These are phyloP conservation scores for Usnea hakonensis DNA, from an alignment of 495 filamentous ascomycete species.

Conservation along the genomic window DNA sequence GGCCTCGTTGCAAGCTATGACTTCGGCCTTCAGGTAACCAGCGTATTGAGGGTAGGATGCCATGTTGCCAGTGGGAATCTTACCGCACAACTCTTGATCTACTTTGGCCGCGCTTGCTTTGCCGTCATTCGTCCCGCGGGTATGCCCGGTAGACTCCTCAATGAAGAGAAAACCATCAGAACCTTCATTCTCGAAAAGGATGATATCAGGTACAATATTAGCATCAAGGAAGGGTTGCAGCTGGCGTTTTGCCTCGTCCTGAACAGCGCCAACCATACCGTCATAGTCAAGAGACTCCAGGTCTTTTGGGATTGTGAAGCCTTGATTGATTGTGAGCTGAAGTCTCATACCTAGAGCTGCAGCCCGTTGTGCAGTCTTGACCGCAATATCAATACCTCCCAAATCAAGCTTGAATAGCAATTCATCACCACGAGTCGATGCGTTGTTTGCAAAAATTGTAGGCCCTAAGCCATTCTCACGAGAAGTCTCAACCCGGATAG, in stretches of 20 bases:
- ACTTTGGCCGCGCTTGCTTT: conserved; percentile 7
- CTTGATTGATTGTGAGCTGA: conserved; percentile 22
- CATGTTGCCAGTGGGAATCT: conserved; percentile 22
- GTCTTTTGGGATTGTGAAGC: conserved; percentile 15
- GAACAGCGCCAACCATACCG: conserved; percentile 17
- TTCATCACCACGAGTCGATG: conserved; percentile 10
- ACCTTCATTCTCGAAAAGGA: conserved; percentile 24
- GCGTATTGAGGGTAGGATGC: conserved; percentile 18
- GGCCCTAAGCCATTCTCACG: conserved; percentile 14
- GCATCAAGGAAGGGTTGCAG: conserved; percentile 21
- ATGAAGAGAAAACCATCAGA: conserved; percentile 18
- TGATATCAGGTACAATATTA: conserved; percentile 18
- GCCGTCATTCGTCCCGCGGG: conserved; percentile 12
- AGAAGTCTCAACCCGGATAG: conserved; percentile 14
- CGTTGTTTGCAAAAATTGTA: conserved; percentile 10
- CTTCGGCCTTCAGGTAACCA: conserved; percentile 21
- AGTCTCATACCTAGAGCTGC: conserved; percentile 19
- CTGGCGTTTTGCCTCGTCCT: conserved; percentile 18
- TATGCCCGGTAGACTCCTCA: conserved; percentile 21
- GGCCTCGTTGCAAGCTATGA: conserved; percentile 21
- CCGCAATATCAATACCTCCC: conserved; percentile 19
- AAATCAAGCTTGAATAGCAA: conserved; percentile 15
- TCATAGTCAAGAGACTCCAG: conserved; percentile 17
- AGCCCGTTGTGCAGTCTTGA: conserved; percentile 18
- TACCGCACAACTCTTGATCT: conserved; percentile 18